A percentile compares a stretch with the other conserved stretches of the same genome.
These are phyloP conservation scores for Kuraishia piskuri DNA, from an alignment of 805 yeast genomes.

Conservation along the genomic window DNA sequence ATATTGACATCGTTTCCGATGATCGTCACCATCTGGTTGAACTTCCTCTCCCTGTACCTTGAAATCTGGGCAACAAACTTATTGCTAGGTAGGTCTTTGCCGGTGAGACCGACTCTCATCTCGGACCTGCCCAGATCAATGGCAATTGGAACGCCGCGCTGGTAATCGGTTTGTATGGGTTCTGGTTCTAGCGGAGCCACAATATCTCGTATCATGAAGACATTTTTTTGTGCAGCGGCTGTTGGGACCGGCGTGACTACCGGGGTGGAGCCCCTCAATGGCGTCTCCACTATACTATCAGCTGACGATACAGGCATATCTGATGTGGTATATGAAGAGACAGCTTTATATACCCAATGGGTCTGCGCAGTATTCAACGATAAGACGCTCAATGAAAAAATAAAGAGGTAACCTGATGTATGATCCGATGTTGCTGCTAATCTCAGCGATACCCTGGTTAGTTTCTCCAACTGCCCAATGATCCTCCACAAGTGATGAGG, in stretches of 20 bases:
- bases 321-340: neutral
- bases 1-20: slow-evolving; percentile 77
- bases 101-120: slow-evolving; percentile 53
- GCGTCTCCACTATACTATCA: neutral
- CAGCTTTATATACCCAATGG: neutral
- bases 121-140: slow-evolving; percentile 73
- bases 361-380: too few species aligned
- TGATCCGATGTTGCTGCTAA: too few species aligned
- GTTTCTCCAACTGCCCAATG: neutral
- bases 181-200: slow-evolving; percentile 29
- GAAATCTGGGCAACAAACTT: slow-evolving; percentile 64
- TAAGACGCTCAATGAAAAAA: too few species aligned
- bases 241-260: slow-evolving; percentile 2
- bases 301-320: neutral
- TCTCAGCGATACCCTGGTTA: too few species aligned
- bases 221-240: slow-evolving; percentile 24
- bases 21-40: slow-evolving; percentile 51
- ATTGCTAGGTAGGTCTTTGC: slow-evolving; percentile 37
- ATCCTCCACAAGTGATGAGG: neutral
- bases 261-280: neutral
- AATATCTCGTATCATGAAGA: slow-evolving; percentile 27
- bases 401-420: too few species aligned
- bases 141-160: slow-evolving; percentile 64
- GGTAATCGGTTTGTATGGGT: slow-evolving; percentile 40
- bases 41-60: slow-evolving; percentile 69